These are phyloP conservation scores for Teratosphaeria nubilosa DNA, from an alignment of 2,329 filamentous ascomycete genomes.

Conservation along the genomic window DNA sequence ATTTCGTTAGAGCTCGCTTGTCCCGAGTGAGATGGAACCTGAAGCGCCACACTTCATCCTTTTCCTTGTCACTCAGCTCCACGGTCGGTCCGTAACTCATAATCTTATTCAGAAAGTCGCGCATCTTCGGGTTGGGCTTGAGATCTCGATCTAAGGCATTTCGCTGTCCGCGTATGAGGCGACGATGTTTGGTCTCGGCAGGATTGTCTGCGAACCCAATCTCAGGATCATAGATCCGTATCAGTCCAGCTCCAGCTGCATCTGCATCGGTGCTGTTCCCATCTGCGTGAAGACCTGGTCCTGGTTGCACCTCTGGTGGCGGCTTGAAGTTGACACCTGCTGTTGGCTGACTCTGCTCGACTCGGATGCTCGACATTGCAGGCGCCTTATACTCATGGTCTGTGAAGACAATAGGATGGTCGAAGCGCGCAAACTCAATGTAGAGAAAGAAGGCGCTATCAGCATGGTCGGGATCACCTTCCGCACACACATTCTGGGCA, in stretches of 20 bases:
- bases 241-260: slow-evolving; percentile 51
- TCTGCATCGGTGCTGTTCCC: slow-evolving; percentile 41
- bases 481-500: slow-evolving; percentile 21
- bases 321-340: slow-evolving; percentile 65
- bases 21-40: slow-evolving; percentile 87
- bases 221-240: slow-evolving; percentile 88
- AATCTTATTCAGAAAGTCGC: slow-evolving; percentile 84
- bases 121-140: slow-evolving; percentile 90
- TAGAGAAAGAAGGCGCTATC: slow-evolving; percentile 70
- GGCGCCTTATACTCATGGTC: slow-evolving; percentile 87
- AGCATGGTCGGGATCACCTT: slow-evolving; percentile 34
- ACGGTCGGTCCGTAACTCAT: slow-evolving; percentile 90
- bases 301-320: slow-evolving; percentile 78
- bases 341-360: slow-evolving; percentile 47
- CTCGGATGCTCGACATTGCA: slow-evolving; percentile 59
- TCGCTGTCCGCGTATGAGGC: slow-evolving; percentile 81
- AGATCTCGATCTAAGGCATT: slow-evolving; percentile 90
- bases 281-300: slow-evolving; percentile 73
- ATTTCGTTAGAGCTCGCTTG: slow-evolving; percentile 80
- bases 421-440: slow-evolving; percentile 85
- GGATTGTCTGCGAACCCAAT: slow-evolving; percentile 83
- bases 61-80: slow-evolving; percentile 76
- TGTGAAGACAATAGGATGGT: slow-evolving; percentile 89
- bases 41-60: slow-evolving; percentile 96
- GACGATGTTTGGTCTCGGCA: slow-evolving; percentile 86